Percentiles rank a stretch among this genome's conserved stretches.
Evolutionary conservation across 2,329 filamentous ascomycete species (phyloP).

Genomic region (Tolypocladium paradoxum): DNA sequence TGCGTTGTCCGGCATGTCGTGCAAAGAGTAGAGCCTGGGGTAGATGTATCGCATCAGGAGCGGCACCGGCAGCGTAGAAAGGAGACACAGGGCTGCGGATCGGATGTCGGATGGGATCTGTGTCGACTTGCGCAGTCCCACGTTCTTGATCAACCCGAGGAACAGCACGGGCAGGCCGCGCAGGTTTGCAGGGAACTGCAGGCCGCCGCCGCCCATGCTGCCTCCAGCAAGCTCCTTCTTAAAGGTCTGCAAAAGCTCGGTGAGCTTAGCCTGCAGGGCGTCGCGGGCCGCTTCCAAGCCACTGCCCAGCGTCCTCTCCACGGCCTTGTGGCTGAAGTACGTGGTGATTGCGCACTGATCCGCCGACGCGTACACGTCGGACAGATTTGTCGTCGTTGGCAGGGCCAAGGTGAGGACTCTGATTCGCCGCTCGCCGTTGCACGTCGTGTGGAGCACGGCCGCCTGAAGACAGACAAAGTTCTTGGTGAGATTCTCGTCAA

Average conservation of each 20-base stretch:
- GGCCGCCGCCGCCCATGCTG: slow-evolving; percentile 86
- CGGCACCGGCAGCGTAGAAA: slow-evolving; percentile 88
- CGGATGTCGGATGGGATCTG: slow-evolving; percentile 91
- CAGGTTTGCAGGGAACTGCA: slow-evolving; percentile 91
- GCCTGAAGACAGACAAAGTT: slow-evolving; percentile 88
- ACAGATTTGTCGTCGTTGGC: slow-evolving; percentile 82
- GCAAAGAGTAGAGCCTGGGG: slow-evolving; percentile 71
- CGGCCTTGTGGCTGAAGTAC: slow-evolving; percentile 96
- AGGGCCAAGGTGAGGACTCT: slow-evolving; percentile 87
- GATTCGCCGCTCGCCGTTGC: slow-evolving; percentile 92
- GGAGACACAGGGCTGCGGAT: slow-evolving; percentile 80
- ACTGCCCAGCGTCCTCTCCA: slow-evolving; percentile 75
- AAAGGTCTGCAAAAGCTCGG: slow-evolving; percentile 89
- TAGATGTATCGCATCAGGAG: slow-evolving; percentile 91
- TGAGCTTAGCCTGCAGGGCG: slow-evolving; percentile 79
- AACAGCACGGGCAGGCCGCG: slow-evolving; percentile 83
- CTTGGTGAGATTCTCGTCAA: slow-evolving; percentile 88
- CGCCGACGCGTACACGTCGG: slow-evolving; percentile 87
- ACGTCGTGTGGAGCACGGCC: slow-evolving; percentile 92
- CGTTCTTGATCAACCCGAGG: slow-evolving; percentile 90
- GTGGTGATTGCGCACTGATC: slow-evolving; percentile 89
- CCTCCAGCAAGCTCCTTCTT: slow-evolving; percentile 93
- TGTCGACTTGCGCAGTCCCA: slow-evolving; percentile 82
- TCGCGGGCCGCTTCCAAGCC: slow-evolving; percentile 87
- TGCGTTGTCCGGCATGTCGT: slow-evolving; percentile 93